phyloP scores from a whole-genome alignment of 495 filamentous ascomycete genomes.

The Aspergillus nidulans region DNA sequence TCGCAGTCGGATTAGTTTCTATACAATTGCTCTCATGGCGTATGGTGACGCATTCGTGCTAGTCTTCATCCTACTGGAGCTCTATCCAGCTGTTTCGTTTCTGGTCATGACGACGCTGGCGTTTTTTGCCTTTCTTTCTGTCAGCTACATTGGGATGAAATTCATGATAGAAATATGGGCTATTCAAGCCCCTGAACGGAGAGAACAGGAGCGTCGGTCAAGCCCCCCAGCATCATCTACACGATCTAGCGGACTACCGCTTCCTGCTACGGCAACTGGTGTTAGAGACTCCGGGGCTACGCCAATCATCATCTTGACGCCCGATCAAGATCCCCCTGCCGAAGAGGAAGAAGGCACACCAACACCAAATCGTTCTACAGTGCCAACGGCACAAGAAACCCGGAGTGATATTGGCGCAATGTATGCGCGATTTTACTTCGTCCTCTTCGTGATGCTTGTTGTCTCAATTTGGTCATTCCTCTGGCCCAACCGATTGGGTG shows the following conservation, averaged over 20 bases:
- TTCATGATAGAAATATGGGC: conserved; percentile 88
- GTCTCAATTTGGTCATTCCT: conserved; percentile 69
- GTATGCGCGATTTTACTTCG: conserved; percentile 72
- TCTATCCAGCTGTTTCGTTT: conserved; percentile 60
- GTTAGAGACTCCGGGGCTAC: conserved; percentile 45
- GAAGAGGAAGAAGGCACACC: conserved; percentile 33
- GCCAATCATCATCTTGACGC: conserved; percentile 69
- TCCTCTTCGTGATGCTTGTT: conserved; percentile 66
- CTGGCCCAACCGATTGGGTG: conserved; percentile 66
- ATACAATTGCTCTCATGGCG: conserved; percentile 78
- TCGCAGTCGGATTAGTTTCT: conserved; percentile 83
- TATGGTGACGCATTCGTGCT: conserved; percentile 75
- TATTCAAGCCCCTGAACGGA: conserved; percentile 77
- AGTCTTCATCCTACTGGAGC: conserved; percentile 58
- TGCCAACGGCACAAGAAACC: conserved; percentile 35
- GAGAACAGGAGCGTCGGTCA: conserved; percentile 45
- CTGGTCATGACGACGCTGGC: conserved; percentile 62
- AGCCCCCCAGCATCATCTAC: conserved; percentile 22
- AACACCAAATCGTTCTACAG: conserved; percentile 23
- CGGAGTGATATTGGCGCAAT: conserved; percentile 64
- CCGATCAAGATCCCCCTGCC: conserved; percentile 68
- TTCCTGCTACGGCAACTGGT: conserved; percentile 55
- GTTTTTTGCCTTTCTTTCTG: conserved; percentile 69
- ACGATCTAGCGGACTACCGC: conserved; percentile 50
- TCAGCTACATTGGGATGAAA: conserved; percentile 70